Evolutionary conservation across 768 basidiomycete genomes (phyloP), one percentile per base, ranked within the genome.

Genomic region (Calvatia gigantea): DNA sequence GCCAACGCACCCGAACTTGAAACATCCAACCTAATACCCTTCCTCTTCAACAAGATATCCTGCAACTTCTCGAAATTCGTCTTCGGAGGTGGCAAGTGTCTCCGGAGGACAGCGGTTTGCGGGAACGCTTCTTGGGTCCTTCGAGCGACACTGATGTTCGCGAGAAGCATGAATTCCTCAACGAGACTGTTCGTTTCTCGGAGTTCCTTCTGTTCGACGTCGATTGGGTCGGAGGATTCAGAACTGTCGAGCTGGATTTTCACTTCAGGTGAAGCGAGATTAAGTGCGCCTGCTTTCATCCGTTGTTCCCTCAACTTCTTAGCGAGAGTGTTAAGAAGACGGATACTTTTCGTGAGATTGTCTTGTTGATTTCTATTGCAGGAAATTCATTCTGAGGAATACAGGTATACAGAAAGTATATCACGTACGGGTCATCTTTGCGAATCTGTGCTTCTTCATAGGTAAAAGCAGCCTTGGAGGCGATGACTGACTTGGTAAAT

Each of bases 151-250:
- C 88, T 91, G 62, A 96, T 89, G 64, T 98, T 99, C 5, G 97
- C 96, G 57, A 99, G 84, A 60, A 99, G 75, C 97, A 99, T 99
- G 72, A 99, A 98, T 69, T 98, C 97, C 70, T 99, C 97, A 1
- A 98, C 97, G 6, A 98, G 74, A 60, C 91, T 94, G 67, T 98
- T 98, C 7, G 97, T 99, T 72, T 98, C 95, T 27, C 82, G 75
- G 65, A 90, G 67, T 64, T 92, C 88, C 69, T 98, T 98, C 68
- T 95, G 94, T 71, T 98, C 94, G 8, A 99, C 95, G 59, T 98
- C 96, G 59, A 98, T 91, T 0, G 96, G 96, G 61, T 97, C 94
- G 2, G 93, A 89, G 0, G 90, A 91, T 68, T 98, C 97, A 1
- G 94, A 78, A 60, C 89, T 92, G 64, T 97, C 92, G 14, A 98